Evolutionary conservation across 2,329 filamentous ascomycete species (phyloP).

Genomic region (Samsoniella hepiali): DNA sequence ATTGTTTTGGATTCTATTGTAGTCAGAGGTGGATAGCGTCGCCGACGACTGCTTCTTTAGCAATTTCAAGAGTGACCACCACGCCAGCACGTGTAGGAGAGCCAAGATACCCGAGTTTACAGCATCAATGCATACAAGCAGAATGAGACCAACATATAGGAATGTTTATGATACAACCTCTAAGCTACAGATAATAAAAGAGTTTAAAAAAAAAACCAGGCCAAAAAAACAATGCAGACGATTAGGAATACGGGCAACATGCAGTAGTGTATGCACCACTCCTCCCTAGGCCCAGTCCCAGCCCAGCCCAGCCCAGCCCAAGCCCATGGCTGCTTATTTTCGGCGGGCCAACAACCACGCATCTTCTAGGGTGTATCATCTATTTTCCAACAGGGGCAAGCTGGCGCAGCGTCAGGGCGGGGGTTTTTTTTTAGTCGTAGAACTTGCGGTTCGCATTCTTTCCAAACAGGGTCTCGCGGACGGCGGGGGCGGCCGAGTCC

Average conservation of each 20-base stretch:
- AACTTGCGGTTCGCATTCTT: conserved; percentile 96
- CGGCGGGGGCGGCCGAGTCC: conserved; percentile 76
- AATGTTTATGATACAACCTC: conserved; percentile 34
- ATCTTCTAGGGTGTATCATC: conserved; percentile 1
- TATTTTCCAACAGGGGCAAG: conserved; percentile 9
- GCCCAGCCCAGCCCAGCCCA: background rate
- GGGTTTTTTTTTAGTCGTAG: conserved; percentile 62
- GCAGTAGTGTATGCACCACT: background rate
- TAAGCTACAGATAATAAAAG: conserved; percentile 31
- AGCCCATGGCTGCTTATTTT: background rate
- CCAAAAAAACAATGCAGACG: conserved; percentile 15
- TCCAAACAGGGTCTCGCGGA: conserved; percentile 85
- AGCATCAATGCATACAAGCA: background rate
- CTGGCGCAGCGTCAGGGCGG: background rate
- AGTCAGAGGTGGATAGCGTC: conserved; percentile 18
- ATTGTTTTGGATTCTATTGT: conserved; percentile 23
- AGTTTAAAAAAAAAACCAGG: conserved; percentile 4
- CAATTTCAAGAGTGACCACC: background rate
- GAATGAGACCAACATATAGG: conserved; percentile 20
- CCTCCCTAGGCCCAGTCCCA: background rate
- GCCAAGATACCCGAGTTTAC: conserved; percentile 1
- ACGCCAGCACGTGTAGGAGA: background rate
- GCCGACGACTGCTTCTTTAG: background rate
- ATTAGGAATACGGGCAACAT: conserved; percentile 5
- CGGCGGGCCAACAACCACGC: background rate